Conservation (phyloP, 2,329 filamentous ascomycete genomes). For the Cercospora beticola region DNA sequence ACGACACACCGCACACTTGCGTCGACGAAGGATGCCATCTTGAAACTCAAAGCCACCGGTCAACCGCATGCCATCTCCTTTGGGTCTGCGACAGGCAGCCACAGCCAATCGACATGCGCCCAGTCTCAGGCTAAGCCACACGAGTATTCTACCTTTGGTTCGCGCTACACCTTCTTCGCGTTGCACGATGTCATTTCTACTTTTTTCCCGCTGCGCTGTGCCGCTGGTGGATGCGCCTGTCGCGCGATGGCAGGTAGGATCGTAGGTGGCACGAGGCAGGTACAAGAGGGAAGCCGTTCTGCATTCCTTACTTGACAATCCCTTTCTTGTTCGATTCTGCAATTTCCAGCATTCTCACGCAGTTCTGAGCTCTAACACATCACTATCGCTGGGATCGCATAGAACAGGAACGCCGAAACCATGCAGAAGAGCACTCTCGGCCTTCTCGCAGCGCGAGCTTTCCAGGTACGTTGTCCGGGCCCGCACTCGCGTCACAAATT, state of each 20-base stretch:
- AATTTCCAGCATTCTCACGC: not conserved
- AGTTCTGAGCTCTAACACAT: not conserved
- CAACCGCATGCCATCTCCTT: not conserved
- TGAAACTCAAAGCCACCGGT: slow-evolving; percentile 1
- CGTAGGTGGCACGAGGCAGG: not conserved
- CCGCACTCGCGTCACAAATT: not conserved
- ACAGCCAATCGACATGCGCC: not conserved
- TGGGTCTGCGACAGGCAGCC: not conserved
- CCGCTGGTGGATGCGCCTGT: not conserved
- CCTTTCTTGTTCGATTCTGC: not conserved
- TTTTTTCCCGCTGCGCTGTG: not conserved
- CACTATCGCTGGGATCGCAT: not conserved
- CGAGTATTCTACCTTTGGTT: not conserved
- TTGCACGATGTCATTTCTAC: not conserved
- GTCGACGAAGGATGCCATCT: not conserved
- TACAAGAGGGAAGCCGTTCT: not conserved
- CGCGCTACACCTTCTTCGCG: not conserved
- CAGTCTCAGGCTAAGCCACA: not conserved
- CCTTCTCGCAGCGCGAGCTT: slow-evolving; percentile 11
- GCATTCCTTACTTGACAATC: not conserved
- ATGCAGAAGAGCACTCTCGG: slow-evolving; percentile 14
- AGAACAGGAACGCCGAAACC: not conserved
- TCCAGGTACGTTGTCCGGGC: slow-evolving; percentile 7
- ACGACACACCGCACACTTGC: not conserved
- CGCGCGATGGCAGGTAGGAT: not conserved